These are phyloP conservation scores for Phoma sp. DNA, from an alignment of 2,329 filamentous ascomycete genomes.

Conservation along the genomic window DNA sequence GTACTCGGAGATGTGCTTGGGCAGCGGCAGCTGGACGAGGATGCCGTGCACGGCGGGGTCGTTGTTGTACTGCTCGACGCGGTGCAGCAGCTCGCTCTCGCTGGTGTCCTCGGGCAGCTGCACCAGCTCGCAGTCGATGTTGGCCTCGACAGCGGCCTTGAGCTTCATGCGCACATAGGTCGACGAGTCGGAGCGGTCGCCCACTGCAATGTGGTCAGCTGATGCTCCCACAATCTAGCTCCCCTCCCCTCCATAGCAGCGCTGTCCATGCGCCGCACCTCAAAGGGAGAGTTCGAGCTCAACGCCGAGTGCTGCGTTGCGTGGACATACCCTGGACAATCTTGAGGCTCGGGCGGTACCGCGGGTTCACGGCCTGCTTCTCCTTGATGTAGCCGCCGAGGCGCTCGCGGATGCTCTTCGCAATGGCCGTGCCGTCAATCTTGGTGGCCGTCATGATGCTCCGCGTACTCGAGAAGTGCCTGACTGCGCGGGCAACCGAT, in stretches of 20 bases:
- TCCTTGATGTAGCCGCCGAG: conserved; percentile 80
- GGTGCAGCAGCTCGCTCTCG: conserved; percentile 83
- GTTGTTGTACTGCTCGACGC: conserved; percentile 83
- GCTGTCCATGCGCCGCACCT: background rate
- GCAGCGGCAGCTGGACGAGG: conserved; percentile 90
- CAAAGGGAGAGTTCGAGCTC: too few species aligned
- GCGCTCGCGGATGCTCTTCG: conserved; percentile 84
- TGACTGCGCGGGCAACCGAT: conserved; percentile 16
- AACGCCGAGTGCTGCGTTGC: background rate
- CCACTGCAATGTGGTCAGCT: conserved; percentile 64
- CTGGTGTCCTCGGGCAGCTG: conserved; percentile 82
- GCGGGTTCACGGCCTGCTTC: conserved; percentile 80
- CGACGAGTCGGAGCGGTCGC: conserved; percentile 88
- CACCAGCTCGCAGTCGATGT: conserved; percentile 85
- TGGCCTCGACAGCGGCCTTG: conserved; percentile 94
- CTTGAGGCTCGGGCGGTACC: conserved; percentile 87
- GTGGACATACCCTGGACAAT: conserved; percentile 81
- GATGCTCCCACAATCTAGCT: background rate
- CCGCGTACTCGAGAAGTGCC: conserved; percentile 59
- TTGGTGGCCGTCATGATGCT: conserved; percentile 81
- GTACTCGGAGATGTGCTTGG: conserved; percentile 89
- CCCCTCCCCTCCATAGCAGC: too few species aligned
- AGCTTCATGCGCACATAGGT: conserved; percentile 99
- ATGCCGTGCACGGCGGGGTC: conserved; percentile 87
- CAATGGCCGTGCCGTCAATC: conserved; percentile 96